Percentiles rank a stretch among this genome's conserved stretches.
Evolutionary conservation across 108 stramenopile species (phyloP).

Genomic region (Skeletonema menzelii): DNA sequence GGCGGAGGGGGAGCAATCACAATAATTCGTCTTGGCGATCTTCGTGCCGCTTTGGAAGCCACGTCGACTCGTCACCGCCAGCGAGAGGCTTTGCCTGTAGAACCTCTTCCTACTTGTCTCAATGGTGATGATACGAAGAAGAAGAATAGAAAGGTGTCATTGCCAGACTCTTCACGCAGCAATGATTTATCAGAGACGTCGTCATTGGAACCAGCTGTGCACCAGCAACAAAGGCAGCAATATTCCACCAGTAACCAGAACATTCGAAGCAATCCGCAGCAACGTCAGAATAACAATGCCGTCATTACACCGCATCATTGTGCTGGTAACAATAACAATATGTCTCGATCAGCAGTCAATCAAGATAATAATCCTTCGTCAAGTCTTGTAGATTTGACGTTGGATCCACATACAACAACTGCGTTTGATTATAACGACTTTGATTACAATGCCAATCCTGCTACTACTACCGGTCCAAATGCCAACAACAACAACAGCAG

Average conservation of each 20-base stretch:
- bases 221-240: not conserved
- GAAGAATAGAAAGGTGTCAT: too few relatives aligned
- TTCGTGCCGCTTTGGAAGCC: conserved; percentile 18
- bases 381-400: not conserved
- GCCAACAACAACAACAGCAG: not conserved
- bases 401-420: not conserved
- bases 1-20: not conserved
- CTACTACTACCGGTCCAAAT: not conserved
- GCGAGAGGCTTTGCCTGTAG: conserved; percentile 20
- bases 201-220: too few relatives aligned
- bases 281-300: not conserved
- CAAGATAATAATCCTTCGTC: too few relatives aligned
- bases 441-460: not conserved
- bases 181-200: too few relatives aligned
- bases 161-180: too few relatives aligned
- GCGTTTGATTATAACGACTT: conserved; percentile 21
- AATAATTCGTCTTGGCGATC: conserved; percentile 8
- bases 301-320: too few relatives aligned
- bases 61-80: conserved; percentile 8
- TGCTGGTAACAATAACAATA: not conserved
- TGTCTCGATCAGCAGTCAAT: not conserved
- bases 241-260: not conserved
- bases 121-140: too few relatives aligned
- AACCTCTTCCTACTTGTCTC: conserved; percentile 4
- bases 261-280: not conserved